Percentiles rank a stretch among this genome's conserved stretches.
phyloP scores from a whole-genome alignment of 1,284 basidiomycete species.

The Cutaneotrichosporon dermatis region DNA sequence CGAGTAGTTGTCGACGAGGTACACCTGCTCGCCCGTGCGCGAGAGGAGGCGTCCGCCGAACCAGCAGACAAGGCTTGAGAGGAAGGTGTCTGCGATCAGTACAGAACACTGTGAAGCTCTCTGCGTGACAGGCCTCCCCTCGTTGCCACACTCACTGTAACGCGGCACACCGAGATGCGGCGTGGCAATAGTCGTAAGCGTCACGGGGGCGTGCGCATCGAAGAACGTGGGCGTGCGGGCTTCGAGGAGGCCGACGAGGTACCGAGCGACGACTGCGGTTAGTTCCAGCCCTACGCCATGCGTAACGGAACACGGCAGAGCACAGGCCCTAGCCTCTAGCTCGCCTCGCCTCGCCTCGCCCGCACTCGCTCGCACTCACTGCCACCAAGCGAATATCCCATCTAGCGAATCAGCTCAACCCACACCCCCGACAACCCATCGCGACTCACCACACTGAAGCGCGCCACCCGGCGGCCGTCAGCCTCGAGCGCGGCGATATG shows the following conservation, averaged over 20 bases:
- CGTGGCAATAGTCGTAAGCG: slow-evolving; percentile 43
- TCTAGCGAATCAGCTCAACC: slow-evolving; percentile 19
- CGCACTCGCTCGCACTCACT: slow-evolving; percentile 26
- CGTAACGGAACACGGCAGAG: no score
- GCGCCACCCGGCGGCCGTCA: slow-evolving; percentile 28
- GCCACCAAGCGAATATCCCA: slow-evolving; percentile 46
- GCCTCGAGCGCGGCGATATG: slow-evolving; percentile 32
- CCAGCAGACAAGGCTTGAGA: slow-evolving; percentile 58
- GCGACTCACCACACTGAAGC: slow-evolving; percentile 39
- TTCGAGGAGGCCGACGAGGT: slow-evolving; percentile 41
- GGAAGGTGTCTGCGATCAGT: slow-evolving; percentile 48
- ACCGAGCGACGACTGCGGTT: slow-evolving; percentile 42
- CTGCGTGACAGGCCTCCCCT: not conserved
- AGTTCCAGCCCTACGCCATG: not conserved
- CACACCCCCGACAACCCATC: not conserved
- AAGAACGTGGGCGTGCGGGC: slow-evolving; percentile 44
- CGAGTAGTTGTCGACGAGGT: slow-evolving; percentile 68
- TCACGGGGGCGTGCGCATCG: slow-evolving; percentile 29
- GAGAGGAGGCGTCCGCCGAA: slow-evolving; percentile 73
- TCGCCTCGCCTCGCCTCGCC: no score
- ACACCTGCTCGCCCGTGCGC: slow-evolving; percentile 77
- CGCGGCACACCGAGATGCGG: slow-evolving; percentile 41
- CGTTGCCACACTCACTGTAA: slow-evolving; percentile 31
- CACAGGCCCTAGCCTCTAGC: no score
- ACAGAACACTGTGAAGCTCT: no score